Evolutionary conservation across 108 stramenopile species (phyloP).

Genomic region (Ochromonas danica): DNA sequence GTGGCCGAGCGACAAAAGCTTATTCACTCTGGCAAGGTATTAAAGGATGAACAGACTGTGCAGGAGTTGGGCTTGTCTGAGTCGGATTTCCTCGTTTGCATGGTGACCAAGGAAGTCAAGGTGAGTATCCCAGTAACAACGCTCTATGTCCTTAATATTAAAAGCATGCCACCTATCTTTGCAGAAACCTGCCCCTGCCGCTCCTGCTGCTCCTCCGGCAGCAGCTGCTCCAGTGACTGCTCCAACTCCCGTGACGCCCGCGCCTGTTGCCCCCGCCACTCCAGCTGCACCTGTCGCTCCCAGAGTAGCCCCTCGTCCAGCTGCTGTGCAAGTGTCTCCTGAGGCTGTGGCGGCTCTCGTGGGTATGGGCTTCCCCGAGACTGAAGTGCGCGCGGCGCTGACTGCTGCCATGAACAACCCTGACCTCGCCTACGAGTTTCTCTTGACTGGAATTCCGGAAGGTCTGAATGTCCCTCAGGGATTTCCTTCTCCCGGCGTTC

Average conservation of each 20-base stretch:
- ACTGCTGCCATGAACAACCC: conserved; percentile 87
- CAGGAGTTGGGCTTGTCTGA: conserved; percentile 73
- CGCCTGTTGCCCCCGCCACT: conserved; percentile 53
- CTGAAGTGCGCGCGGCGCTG: conserved; percentile 69
- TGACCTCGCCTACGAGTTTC: conserved; percentile 90
- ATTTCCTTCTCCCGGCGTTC: conserved; percentile 30
- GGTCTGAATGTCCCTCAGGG: conserved; percentile 35
- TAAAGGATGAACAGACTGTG: conserved; percentile 83
- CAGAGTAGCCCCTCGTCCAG: conserved; percentile 41
- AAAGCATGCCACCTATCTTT: neutral
- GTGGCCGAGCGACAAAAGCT: conserved; percentile 67
- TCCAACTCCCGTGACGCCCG: conserved; percentile 41
- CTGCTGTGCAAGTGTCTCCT: conserved; percentile 36
- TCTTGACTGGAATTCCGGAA: conserved; percentile 93
- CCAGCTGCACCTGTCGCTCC: conserved; percentile 43
- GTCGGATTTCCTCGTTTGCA: conserved; percentile 90
- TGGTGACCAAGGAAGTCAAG: conserved; percentile 75
- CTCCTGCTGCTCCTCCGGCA: conserved; percentile 6
- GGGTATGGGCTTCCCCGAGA: conserved; percentile 63
- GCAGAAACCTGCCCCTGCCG: conserved; percentile 3
- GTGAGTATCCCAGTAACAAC: neutral
- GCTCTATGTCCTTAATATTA: neutral
- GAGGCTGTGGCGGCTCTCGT: conserved; percentile 37
- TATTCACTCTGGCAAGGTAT: conserved; percentile 91
- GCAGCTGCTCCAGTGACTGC: conserved; percentile 57